phyloP scores from a whole-genome alignment of 2,329 filamentous ascomycete genomes.

The Exophiala xenobiotica region DNA sequence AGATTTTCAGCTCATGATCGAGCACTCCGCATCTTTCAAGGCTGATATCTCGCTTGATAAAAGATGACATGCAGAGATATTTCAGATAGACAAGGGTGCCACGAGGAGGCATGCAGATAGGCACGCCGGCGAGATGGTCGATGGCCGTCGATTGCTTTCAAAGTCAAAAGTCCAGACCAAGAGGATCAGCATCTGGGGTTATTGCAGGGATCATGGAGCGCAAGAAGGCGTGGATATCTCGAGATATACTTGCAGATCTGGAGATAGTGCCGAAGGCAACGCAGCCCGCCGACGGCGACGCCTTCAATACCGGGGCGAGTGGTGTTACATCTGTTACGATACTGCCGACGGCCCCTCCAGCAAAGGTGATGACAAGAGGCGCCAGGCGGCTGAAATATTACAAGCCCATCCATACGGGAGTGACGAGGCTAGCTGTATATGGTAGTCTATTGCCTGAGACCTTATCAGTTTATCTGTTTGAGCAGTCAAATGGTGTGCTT shows the following conservation, averaged over 20 bases:
- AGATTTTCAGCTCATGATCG: constrained; percentile 2
- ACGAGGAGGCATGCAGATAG: constrained; percentile 23
- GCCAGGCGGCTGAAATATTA: constrained; percentile 18
- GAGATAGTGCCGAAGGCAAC: constrained; percentile 8
- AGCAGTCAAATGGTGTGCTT: too few relatives aligned
- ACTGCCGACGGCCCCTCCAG: constrained; percentile 18
- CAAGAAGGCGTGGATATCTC: neutral
- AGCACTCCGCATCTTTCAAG: constrained; percentile 1
- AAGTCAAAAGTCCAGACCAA: constrained; percentile 1
- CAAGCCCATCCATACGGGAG: constrained; percentile 1
- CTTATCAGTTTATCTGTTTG: constrained; percentile 18
- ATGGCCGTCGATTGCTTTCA: constrained; percentile 14
- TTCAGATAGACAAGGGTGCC: constrained; percentile 18
- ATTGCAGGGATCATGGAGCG: constrained; percentile 2
- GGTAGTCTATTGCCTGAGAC: neutral
- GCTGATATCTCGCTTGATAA: constrained; percentile 17
- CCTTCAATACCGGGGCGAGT: neutral
- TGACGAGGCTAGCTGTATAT: constrained; percentile 9
- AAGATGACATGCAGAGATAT: constrained; percentile 13
- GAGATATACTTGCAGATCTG: constrained; percentile 1
- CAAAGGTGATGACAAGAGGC: neutral
- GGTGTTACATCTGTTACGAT: constrained; percentile 8
- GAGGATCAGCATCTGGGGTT: constrained; percentile 13
- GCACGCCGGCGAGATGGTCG: constrained; percentile 7
- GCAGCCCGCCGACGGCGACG: neutral